Evolutionary conservation across 129 eudicot species (phyloP).

Genomic region (Flaveria trinervia): DNA sequence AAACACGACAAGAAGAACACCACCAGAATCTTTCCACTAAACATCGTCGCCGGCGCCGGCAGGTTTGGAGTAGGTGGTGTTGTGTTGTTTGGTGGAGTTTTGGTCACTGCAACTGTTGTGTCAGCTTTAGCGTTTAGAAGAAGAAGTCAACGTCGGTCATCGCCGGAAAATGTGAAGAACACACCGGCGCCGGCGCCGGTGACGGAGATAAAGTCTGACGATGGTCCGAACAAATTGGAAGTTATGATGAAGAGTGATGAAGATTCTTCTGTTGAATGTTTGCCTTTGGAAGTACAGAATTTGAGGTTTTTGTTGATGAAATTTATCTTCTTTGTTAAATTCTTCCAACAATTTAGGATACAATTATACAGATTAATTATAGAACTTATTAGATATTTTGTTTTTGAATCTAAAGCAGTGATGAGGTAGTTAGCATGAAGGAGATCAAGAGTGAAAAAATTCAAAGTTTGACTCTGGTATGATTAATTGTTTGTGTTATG

Average conservation of each 20-base stretch:
- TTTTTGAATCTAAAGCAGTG: conserved; percentile 27
- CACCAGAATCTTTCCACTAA: conserved; percentile 27
- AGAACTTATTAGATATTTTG: background rate
- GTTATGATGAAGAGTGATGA: conserved; percentile 8
- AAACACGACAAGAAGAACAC: conserved; percentile 34
- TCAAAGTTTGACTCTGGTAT: conserved; percentile 38
- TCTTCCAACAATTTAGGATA: background rate
- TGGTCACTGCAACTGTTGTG: conserved; percentile 54
- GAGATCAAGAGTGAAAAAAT: conserved; percentile 17
- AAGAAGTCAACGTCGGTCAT: conserved; percentile 24
- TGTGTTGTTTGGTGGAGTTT: conserved; percentile 54
- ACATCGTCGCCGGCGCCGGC: conserved; percentile 32
- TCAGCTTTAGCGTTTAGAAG: conserved; percentile 32
- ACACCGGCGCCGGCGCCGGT: conserved; percentile 18
- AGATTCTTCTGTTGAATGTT: conserved; percentile 23
- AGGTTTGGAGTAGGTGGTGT: conserved; percentile 49
- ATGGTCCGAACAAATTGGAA: conserved; percentile 24
- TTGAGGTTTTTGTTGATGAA: conserved; percentile 34
- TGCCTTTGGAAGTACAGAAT: conserved; percentile 16
- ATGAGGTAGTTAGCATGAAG: conserved; percentile 31
- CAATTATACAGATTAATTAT: background rate
- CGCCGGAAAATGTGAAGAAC: conserved; percentile 25
- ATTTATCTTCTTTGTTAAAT: background rate
- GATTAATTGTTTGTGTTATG: background rate
- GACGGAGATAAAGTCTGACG: conserved; percentile 15